Evolutionary conservation across 129 eudicot species (phyloP).

Genomic region (Erigeron canadensis): DNA sequence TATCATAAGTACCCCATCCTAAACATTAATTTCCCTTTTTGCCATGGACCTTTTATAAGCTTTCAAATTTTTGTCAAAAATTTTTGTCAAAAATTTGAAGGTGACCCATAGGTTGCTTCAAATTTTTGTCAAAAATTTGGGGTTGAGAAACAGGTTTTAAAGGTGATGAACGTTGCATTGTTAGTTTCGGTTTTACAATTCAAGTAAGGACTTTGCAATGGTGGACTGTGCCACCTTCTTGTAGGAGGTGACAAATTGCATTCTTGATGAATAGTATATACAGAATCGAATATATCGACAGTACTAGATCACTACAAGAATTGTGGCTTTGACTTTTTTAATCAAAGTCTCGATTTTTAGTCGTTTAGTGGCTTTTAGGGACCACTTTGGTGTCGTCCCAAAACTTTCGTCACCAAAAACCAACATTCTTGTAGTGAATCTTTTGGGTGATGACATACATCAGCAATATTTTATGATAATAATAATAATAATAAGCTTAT

Average conservation of each 20-base stretch:
- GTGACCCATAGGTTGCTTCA: too few species aligned
- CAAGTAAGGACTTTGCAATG: slow-evolving; percentile 31
- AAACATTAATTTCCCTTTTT: slow-evolving; percentile 70
- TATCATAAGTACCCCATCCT: slow-evolving; percentile 93
- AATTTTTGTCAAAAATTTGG: slow-evolving; percentile 42
- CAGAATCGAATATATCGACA: slow-evolving; percentile 43
- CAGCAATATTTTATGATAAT: too few species aligned
- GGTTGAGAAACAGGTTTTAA: slow-evolving; percentile 36
- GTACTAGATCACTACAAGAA: slow-evolving; percentile 52
- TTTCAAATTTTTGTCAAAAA: too few species aligned
- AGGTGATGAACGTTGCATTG: slow-evolving; percentile 60
- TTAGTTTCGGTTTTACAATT: slow-evolving; percentile 39
- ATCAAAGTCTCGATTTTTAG: too few species aligned
- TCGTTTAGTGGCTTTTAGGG: too few species aligned
- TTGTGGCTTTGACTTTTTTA: too few species aligned
- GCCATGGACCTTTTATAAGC: slow-evolving; percentile 65
- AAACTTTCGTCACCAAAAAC: too few species aligned
- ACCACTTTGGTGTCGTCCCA: too few species aligned
- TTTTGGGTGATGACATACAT: too few species aligned
- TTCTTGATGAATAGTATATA: slow-evolving; percentile 27
- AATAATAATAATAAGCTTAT: too few species aligned
- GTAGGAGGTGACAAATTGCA: slow-evolving; percentile 36
- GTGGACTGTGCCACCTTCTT: slow-evolving; percentile 58
- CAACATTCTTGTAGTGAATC: too few species aligned
- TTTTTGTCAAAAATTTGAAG: too few species aligned